phyloP scores from a whole-genome alignment of 306 rosid genomes.

The apple (Malus domestica) region DNA sequence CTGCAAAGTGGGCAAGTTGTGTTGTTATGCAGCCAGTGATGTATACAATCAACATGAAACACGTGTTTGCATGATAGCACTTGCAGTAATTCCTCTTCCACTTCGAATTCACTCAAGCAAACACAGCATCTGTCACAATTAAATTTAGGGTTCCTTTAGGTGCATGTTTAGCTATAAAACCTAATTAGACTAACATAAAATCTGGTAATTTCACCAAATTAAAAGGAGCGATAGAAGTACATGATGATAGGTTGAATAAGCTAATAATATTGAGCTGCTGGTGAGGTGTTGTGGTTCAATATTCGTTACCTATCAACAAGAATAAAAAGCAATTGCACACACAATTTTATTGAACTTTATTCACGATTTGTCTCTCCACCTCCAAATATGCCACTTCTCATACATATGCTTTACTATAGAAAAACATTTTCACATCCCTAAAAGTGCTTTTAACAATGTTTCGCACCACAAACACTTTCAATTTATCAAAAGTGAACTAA shows the following conservation, averaged over 20 bases:
- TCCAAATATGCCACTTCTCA: conserved; percentile 23
- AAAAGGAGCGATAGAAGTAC: background rate
- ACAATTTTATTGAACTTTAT: conserved; percentile 5
- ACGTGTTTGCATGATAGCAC: conserved; percentile 70
- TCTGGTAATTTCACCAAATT: background rate
- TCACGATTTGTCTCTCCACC: conserved; percentile 26
- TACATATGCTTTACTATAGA: conserved; percentile 6
- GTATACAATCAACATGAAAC: conserved; percentile 70
- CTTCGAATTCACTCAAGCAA: conserved; percentile 72
- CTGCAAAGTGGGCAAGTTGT: conserved; percentile 84
- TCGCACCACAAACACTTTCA: too few relatives aligned
- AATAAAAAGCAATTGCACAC: conserved; percentile 4
- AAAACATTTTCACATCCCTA: too few relatives aligned
- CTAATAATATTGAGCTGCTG: background rate
- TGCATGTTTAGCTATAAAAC: background rate
- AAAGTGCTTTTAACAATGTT: too few relatives aligned
- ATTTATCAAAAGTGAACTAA: background rate
- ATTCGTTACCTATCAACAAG: background rate
- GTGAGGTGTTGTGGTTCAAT: background rate
- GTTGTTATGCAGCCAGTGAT: conserved; percentile 67
- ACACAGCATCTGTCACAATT: conserved; percentile 61
- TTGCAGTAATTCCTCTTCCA: conserved; percentile 66
- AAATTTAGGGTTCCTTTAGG: background rate
- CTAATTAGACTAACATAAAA: background rate
- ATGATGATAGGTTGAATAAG: too few relatives aligned